Evolutionary conservation across 2,329 filamentous ascomycete genomes (phyloP).

Genomic region (Alternaria sp.): DNA sequence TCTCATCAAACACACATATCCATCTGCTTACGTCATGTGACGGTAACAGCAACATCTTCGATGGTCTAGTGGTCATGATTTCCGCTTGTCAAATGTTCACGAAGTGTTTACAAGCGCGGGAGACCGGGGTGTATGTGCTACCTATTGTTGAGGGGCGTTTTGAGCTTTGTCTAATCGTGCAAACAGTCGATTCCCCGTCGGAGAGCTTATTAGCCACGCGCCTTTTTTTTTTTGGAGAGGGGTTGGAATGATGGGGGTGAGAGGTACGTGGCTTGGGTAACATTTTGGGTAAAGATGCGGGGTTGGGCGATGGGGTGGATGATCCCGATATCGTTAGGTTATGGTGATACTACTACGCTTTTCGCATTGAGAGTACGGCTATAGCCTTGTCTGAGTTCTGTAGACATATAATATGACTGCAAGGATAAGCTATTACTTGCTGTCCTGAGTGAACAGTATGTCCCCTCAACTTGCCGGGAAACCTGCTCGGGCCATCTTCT

Average conservation of each 20-base stretch:
- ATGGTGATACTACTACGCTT: neutral
- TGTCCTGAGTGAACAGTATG: neutral
- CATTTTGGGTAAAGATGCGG: neutral
- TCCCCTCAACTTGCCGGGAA: slow-evolving; percentile 44
- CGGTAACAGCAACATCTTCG: slow-evolving; percentile 19
- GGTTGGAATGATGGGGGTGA: neutral
- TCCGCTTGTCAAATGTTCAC: slow-evolving; percentile 3
- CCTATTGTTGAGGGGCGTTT: no score
- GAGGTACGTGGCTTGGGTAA: neutral
- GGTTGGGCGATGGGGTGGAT: neutral
- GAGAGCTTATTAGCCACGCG: neutral
- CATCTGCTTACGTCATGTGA: slow-evolving; percentile 17
- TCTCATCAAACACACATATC: slow-evolving; percentile 12
- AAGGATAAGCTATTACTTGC: neutral
- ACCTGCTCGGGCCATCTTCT: slow-evolving; percentile 66
- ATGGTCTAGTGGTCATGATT: slow-evolving; percentile 18
- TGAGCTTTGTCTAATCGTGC: neutral
- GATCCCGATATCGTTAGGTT: neutral
- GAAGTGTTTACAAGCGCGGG: slow-evolving; percentile 2
- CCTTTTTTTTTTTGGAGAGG: neutral
- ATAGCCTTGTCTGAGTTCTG: neutral
- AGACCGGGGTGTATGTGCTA: slow-evolving; percentile 5
- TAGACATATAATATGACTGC: neutral
- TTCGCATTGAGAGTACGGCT: neutral
- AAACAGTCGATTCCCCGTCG: slow-evolving; percentile 7